phyloP scores from a whole-genome alignment of 176 grass and related monocot genomes.

The Oryza meridionalis region DNA sequence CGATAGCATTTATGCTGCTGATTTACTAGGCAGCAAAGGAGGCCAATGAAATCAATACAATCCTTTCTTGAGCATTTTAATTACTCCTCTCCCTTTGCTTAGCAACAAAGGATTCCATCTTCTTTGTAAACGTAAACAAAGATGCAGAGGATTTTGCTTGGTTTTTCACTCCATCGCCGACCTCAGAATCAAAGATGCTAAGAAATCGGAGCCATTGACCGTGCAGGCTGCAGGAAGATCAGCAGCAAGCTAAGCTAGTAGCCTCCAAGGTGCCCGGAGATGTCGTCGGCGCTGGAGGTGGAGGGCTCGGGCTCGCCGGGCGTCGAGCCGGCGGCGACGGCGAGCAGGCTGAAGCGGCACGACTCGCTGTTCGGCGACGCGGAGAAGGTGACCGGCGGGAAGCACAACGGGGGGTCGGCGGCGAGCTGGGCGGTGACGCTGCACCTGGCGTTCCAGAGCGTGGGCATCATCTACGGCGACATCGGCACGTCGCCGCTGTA shows the following conservation, averaged over 20 bases:
- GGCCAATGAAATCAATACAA: conserved; percentile 5
- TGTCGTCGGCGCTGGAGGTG: conserved; percentile 35
- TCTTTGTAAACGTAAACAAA: conserved; percentile 39
- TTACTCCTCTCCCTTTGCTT: neutral
- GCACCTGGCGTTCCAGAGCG: conserved; percentile 67
- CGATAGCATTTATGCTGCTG: neutral
- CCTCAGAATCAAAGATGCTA: neutral
- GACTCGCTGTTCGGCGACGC: conserved; percentile 60
- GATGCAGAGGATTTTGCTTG: neutral
- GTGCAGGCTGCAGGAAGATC: conserved; percentile 12
- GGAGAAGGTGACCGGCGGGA: conserved; percentile 49
- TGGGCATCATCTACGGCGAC: conserved; percentile 81
- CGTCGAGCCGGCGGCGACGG: neutral
- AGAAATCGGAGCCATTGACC: neutral
- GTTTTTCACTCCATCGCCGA: conserved; percentile 22
- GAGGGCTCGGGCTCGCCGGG: conserved; percentile 21
- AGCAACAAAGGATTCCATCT: conserved; percentile 2
- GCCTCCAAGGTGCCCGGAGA: conserved; percentile 4
- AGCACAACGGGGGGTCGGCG: conserved; percentile 37
- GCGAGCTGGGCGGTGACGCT: conserved; percentile 50
- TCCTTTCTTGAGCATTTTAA: neutral
- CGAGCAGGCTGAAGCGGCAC: conserved; percentile 37
- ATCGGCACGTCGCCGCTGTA: conserved; percentile 83
- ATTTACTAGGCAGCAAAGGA: neutral
- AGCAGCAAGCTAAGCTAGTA: neutral